Evolutionary conservation across 352 stramenopile species (phyloP).

Genomic region (Phytophthora brassicae): DNA sequence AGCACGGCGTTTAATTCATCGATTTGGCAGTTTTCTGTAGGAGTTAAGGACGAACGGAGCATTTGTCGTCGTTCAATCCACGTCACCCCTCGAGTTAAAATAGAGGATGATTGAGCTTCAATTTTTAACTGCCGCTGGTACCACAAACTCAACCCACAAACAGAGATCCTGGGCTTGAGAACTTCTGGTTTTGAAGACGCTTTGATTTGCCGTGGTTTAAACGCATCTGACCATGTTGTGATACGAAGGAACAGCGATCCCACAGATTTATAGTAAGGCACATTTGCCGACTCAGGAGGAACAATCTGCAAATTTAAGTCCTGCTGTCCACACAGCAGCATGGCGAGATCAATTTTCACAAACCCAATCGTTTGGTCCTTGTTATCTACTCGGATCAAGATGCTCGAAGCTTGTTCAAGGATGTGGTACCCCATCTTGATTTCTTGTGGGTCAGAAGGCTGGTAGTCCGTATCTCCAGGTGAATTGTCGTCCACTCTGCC

Average conservation of each 20-base stretch:
- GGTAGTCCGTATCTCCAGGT: slow-evolving; percentile 8
- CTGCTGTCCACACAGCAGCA: slow-evolving; percentile 36
- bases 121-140: slow-evolving; percentile 28
- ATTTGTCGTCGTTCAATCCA: slow-evolving; percentile 49
- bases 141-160: slow-evolving; percentile 38
- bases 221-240: neutral
- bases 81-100: slow-evolving; percentile 22
- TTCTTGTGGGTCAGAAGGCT: slow-evolving; percentile 1
- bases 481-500: slow-evolving; percentile 12
- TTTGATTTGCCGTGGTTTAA: neutral
- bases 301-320: slow-evolving; percentile 47
- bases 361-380: slow-evolving; percentile 34
- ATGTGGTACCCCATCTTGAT: slow-evolving; percentile 20
- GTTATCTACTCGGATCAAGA: slow-evolving; percentile 55
- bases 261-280: slow-evolving; percentile 59
- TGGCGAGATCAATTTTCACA: slow-evolving; percentile 53
- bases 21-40: slow-evolving; percentile 62
- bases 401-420: slow-evolving; percentile 36
- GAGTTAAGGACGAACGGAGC: slow-evolving; percentile 52
- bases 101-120: slow-evolving; percentile 8
- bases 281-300: slow-evolving; percentile 24
- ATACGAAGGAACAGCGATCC: slow-evolving; percentile 47
- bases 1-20: slow-evolving; percentile 60
- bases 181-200: neutral
- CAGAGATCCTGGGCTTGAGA: neutral